Evolutionary conservation across 2,329 filamentous ascomycete species (phyloP), one percentile per base, ranked within the genome.

Genomic region (Penicillium thymicola): DNA sequence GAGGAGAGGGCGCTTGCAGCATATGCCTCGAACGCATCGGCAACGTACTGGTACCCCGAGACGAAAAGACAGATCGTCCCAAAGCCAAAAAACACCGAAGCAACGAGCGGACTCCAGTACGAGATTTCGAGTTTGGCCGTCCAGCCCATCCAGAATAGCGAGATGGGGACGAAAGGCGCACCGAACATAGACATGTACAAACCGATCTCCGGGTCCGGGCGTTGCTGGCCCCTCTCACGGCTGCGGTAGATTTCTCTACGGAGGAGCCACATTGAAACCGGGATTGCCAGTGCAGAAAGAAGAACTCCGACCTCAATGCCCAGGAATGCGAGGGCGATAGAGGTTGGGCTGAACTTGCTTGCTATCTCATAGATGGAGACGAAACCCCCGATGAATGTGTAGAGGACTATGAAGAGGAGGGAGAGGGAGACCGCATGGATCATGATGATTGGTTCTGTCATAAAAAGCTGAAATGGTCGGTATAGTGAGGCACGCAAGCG

Each of bases 81-180:
- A 53, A 78, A 78, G 2, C 81, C 81, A 59, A 84, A 82, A 0
- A 82, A 61, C 1, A 80, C 78, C 23, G 75, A 81, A 0, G 81
- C 79, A 1, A 65, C 68, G 0, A 84, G 70, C 0, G 78, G 76
- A 11, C 75, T 77, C 81, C 80, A 84, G 58, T 77, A 76, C 4
- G 75, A 77, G 34, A 83, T 77, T 4, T 51, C 66, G 0, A 68
- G 48, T 53, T 76, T 73, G 36, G 75, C 72, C 0, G 79, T 83
- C 82, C 82, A 85, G 0, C 76, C 82, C 70, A 85, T 81, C 82
- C 82, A 85, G 66, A 85, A 83, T 3, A 85, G 71, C 1, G 72
- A 74, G 30, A 83, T 70, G 0, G 82, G 81, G 1, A 85, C 75
- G 0, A 75, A 68, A 0, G 80, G 77, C 0, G 79, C 76, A 2